Percentiles rank a stretch among this genome's conserved stretches.
These are phyloP conservation scores for Microcera coccophila DNA, from an alignment of 2,329 filamentous ascomycete species.

Conservation along the genomic window DNA sequence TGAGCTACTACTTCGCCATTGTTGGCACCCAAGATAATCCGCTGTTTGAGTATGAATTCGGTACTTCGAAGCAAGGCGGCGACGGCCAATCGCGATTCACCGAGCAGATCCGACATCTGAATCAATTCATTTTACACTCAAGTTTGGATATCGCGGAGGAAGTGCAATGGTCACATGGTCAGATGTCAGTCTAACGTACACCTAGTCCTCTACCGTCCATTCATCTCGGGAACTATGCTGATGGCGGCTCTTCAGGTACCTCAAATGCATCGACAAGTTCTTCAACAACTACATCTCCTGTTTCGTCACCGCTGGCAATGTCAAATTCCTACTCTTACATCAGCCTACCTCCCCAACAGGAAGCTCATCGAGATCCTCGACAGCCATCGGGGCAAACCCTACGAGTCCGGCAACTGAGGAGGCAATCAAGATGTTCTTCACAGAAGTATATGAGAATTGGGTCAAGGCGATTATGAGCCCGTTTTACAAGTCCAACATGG, in stretches of 20 bases:
- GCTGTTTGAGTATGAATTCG: constrained; percentile 95
- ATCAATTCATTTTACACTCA: constrained; percentile 95
- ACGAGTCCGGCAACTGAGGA: constrained; percentile 89
- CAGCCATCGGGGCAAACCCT: constrained; percentile 78
- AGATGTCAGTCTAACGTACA: constrained; percentile 58
- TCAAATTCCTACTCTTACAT: constrained; percentile 91
- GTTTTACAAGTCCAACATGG: constrained; percentile 83
- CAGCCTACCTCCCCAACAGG: constrained; percentile 57
- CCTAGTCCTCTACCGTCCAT: neutral
- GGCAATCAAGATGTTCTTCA: constrained; percentile 90
- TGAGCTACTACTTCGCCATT: constrained; percentile 99
- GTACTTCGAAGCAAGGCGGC: constrained; percentile 91
- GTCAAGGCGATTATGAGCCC: constrained; percentile 97
- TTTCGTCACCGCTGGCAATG: constrained; percentile 88
- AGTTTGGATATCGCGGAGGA: constrained; percentile 94
- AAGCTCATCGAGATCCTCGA: constrained; percentile 53
- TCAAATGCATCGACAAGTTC: constrained; percentile 95
- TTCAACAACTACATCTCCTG: constrained; percentile 93
- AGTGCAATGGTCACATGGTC: constrained; percentile 83
- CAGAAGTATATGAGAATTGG: constrained; percentile 94
- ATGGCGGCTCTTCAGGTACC: constrained; percentile 60
- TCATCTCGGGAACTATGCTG: neutral
- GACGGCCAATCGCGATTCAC: constrained; percentile 87
- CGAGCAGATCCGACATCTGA: constrained; percentile 85
- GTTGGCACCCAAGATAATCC: constrained; percentile 94